A percentile compares a stretch with the other conserved stretches of the same genome.
These are phyloP conservation scores for Candida neerlandica DNA, from an alignment of 1,139 yeast genomes.

Conservation along the genomic window DNA sequence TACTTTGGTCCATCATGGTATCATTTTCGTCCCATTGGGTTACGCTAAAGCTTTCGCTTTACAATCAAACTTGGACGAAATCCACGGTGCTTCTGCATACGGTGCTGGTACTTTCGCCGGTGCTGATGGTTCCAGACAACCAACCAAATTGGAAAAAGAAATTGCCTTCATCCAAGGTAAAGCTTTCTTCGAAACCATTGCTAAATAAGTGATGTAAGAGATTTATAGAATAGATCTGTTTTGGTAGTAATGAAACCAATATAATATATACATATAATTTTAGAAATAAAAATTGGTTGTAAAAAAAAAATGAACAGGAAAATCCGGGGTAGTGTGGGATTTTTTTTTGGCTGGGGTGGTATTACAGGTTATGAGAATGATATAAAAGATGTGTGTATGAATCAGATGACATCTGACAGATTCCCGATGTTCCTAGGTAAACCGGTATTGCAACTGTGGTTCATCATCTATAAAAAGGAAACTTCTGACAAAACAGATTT, in stretches of 20 bases:
- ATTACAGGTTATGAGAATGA: too few relatives aligned
- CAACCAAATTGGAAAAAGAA: slow-evolving; percentile 64
- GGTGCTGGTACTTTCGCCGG: slow-evolving; percentile 87
- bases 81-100: slow-evolving; percentile 86
- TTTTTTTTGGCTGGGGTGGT: too few relatives aligned
- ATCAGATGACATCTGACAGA: too few relatives aligned
- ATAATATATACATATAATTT: background rate
- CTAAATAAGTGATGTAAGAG: background rate
- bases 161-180: slow-evolving; percentile 67
- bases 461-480: too few relatives aligned
- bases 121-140: slow-evolving; percentile 77
- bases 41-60: slow-evolving; percentile 64
- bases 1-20: slow-evolving; percentile 75
- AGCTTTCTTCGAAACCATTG: slow-evolving; percentile 26
- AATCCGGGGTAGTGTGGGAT: too few relatives aligned
- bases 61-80: slow-evolving; percentile 62
- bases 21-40: slow-evolving; percentile 80
- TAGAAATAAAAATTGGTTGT: background rate
- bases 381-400: too few relatives aligned
- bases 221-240: background rate
- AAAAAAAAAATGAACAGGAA: background rate
- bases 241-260: background rate
- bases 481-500: too few relatives aligned
- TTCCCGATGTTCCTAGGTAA: too few relatives aligned
- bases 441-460: too few relatives aligned